Base-by-base conservation (phyloP, 2,329 filamentous ascomycete species). In the Amauroascus niger region DNA sequence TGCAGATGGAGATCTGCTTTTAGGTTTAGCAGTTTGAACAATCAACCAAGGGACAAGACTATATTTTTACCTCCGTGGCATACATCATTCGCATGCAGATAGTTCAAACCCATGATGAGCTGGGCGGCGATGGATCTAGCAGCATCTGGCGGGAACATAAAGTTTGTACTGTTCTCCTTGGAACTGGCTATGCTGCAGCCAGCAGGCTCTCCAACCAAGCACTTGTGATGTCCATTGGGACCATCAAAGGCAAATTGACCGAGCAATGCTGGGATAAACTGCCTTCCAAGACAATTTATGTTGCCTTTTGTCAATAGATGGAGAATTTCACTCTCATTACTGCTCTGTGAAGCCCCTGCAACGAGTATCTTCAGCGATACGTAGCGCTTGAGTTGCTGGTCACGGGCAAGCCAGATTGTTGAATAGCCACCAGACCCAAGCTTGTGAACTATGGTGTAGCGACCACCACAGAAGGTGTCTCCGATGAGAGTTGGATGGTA, bases 401-500 rank as follows among this genome's bases (percentile, higher is more conserved):
- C 56, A 24, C 37, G 32, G 3, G 51, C 56, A 37, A 58, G 52
- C 55, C 55, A 58, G 18, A 45, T 48, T 35, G 57, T 57, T n/a
- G 53, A 54, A 52, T 55, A 57, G 26, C 53, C 41, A 24, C 55
- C 39, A 49, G 47, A 51, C 32, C 32, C 53, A 49, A 53, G 59
- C 58, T 59, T 59, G 57, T 51, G 58, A 52, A 55, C 53, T 41
- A 22, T 57, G 32, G 18, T 55, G 58, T 46, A 60, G 56, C 26
- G 60, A 54, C 30, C 58, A 14, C 26, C 9, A 43, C 61, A 57
- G 28, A 57, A 48, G 5, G 33, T 46, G 33, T 55, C 49, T 9
- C 53, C 53, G 20, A 70, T 59, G 55, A 63, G 61, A 1, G 67
- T 54, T 2, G 67, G 67, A 57, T 69, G 67, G 56, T 66, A 69